These are phyloP conservation scores for Rubroboletus pulcherrimus DNA, from an alignment of 768 basidiomycete species.

Conservation along the genomic window DNA sequence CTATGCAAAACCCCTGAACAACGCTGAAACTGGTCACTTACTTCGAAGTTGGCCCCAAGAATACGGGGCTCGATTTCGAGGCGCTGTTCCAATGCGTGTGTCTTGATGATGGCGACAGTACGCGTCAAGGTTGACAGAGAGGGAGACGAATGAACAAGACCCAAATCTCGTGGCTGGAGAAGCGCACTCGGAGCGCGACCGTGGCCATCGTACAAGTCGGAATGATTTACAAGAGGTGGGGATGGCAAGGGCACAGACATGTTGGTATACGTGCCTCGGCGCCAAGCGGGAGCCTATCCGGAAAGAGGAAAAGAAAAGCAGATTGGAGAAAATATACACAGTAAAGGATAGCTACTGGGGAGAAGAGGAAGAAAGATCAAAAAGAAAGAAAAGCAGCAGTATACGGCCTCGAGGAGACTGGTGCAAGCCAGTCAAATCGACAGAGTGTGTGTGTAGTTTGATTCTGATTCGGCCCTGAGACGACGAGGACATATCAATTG, in stretches of 20 bases:
- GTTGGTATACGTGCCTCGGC: conserved; percentile 8
- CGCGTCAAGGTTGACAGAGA: conserved; percentile 36
- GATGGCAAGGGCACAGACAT: conserved; percentile 21
- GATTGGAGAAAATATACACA: conserved; percentile 18
- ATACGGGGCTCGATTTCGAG: conserved; percentile 81
- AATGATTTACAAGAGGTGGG: conserved; percentile 13
- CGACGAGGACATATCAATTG: conserved; percentile 1
- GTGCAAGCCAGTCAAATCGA: conserved; percentile 10
- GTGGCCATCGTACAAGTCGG: conserved; percentile 14
- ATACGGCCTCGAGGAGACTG: conserved; percentile 3
- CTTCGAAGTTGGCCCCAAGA: conserved; percentile 80
- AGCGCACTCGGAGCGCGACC: conserved; percentile 1
- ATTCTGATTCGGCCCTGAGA: conserved; percentile 9
- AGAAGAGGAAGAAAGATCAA: conserved; percentile 1
- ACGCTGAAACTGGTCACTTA: conserved; percentile 29
- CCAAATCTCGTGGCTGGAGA: conserved; percentile 3
- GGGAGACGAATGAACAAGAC: conserved; percentile 7
- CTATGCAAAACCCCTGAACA: conserved; percentile 2
- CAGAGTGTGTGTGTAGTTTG: conserved; percentile 9
- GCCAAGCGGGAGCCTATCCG: conserved; percentile 2
- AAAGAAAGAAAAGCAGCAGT: conserved; percentile 17
- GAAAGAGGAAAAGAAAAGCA: not conserved
- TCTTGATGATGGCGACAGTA: conserved; percentile 83
- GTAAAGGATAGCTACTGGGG: conserved; percentile 14
- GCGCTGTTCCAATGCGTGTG: conserved; percentile 65